Percentiles rank a stretch among this genome's conserved stretches.
Evolutionary conservation across 1,284 basidiomycete genomes (phyloP).

Genomic region (Ustilago xerochloae): DNA sequence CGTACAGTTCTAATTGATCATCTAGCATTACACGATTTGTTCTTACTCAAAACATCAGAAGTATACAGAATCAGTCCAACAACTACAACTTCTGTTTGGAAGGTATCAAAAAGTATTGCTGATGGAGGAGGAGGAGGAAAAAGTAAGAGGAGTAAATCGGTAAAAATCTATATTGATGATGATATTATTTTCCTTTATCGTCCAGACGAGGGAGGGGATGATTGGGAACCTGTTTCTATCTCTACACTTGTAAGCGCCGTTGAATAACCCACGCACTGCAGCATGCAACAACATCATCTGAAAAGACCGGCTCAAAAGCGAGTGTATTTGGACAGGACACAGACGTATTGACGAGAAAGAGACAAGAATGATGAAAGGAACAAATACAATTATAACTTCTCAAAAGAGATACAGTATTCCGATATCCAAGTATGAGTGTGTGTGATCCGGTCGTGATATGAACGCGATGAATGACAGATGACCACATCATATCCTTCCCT

Average conservation of each 20-base stretch:
- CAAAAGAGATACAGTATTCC: background rate
- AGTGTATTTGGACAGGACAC: background rate
- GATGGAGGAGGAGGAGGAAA: background rate
- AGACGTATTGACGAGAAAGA: background rate
- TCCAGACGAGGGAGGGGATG: background rate
- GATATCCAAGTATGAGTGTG: background rate
- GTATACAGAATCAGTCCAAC: conserved; percentile 84
- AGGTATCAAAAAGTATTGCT: background rate
- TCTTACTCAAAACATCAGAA: conserved; percentile 86
- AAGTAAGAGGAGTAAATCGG: conserved; percentile 67
- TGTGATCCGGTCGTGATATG: no score
- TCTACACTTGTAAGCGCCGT: conserved; percentile 91
- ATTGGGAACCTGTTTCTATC: conserved; percentile 73
- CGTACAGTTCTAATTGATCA: conserved; percentile 87
- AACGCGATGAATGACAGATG: background rate
- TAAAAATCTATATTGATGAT: conserved; percentile 80
- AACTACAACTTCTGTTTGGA: conserved; percentile 80
- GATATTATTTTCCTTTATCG: conserved; percentile 72
- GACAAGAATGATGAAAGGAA: background rate
- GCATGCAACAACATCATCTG: background rate
- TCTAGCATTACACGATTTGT: conserved; percentile 82
- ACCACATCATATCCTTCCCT: background rate
- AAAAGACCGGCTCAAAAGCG: background rate
- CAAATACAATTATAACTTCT: background rate
- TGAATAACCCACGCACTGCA: background rate